Percentiles rank a stretch among this genome's conserved stretches.
Evolutionary conservation across 495 filamentous ascomycete genomes (phyloP).

Genomic region (Penicillium ochrochloron): DNA sequence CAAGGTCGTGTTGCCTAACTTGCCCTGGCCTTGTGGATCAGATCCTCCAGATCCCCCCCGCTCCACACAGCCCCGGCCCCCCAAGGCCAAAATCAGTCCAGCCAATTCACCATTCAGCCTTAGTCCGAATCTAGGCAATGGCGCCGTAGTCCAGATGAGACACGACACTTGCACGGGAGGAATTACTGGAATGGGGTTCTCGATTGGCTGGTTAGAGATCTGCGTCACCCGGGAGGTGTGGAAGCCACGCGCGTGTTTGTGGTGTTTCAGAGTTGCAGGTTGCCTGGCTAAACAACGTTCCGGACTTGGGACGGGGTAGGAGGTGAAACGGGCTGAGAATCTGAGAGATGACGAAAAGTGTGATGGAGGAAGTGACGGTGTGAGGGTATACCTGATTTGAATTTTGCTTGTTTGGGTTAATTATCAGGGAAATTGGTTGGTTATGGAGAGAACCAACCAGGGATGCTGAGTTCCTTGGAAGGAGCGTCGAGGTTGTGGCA

Average conservation of each 20-base stretch:
- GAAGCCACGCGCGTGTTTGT: background rate
- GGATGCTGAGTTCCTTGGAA: too few species aligned
- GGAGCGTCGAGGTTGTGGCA: background rate
- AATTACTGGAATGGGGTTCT: background rate
- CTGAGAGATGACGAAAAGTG: background rate
- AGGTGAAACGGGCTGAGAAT: background rate
- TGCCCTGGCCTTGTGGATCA: background rate
- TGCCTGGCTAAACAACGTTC: background rate
- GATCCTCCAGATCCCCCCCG: constrained; percentile 1
- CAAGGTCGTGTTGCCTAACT: constrained; percentile 4
- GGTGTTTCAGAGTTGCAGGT: constrained; percentile 4
- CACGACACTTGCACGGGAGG: background rate
- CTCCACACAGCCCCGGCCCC: background rate
- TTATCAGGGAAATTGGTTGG: background rate
- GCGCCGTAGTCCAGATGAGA: background rate
- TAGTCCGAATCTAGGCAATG: background rate
- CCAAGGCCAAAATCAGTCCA: background rate
- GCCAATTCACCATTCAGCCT: background rate
- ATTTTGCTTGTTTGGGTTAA: background rate
- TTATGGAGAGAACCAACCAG: too few species aligned
- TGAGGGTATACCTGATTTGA: background rate
- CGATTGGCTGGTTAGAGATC: background rate
- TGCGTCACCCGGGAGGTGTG: background rate
- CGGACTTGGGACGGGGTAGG: background rate
- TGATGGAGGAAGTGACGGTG: background rate